phyloP scores from a whole-genome alignment of 495 filamentous ascomycete genomes.

The Evernia prunastri region DNA sequence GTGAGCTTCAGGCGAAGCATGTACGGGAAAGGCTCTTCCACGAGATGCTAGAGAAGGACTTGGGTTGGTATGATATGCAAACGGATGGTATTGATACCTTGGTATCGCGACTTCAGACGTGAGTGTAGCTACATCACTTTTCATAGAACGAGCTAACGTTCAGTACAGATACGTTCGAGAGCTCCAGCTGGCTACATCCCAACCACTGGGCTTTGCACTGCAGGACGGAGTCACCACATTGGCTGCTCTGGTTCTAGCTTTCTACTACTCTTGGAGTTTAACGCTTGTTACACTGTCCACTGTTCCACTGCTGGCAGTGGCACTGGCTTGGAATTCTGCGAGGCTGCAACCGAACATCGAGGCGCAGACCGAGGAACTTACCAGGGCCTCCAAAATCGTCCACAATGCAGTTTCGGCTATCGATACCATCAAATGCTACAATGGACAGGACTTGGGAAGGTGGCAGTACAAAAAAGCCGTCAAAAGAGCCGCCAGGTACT shows the following conservation, averaged over 20 bases:
- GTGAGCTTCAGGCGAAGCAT: slow-evolving; percentile 68
- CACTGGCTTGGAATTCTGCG: slow-evolving; percentile 53
- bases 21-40: slow-evolving; percentile 60
- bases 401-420: slow-evolving; percentile 65
- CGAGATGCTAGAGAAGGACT: slow-evolving; percentile 61
- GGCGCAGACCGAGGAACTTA: slow-evolving; percentile 61
- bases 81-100: slow-evolving; percentile 66
- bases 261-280: slow-evolving; percentile 77
- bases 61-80: slow-evolving; percentile 76
- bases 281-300: slow-evolving; percentile 75
- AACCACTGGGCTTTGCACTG: slow-evolving; percentile 64
- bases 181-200: slow-evolving; percentile 70
- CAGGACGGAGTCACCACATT: slow-evolving; percentile 55
- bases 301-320: slow-evolving; percentile 57
- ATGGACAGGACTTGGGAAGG: slow-evolving; percentile 64
- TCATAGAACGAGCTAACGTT: slow-evolving; percentile 18
- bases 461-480: slow-evolving; percentile 57
- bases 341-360: slow-evolving; percentile 60
- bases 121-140: slow-evolving; percentile 26
- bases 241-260: slow-evolving; percentile 59
- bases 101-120: slow-evolving; percentile 69
- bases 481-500: slow-evolving; percentile 53
- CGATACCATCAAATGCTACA: slow-evolving; percentile 82
- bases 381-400: slow-evolving; percentile 63
- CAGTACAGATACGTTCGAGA: slow-evolving; percentile 66